A percentile compares a stretch with the other conserved stretches of the same genome.
phyloP scores from a whole-genome alignment of 2,329 filamentous ascomycete species.

The Cercospora janseana region DNA sequence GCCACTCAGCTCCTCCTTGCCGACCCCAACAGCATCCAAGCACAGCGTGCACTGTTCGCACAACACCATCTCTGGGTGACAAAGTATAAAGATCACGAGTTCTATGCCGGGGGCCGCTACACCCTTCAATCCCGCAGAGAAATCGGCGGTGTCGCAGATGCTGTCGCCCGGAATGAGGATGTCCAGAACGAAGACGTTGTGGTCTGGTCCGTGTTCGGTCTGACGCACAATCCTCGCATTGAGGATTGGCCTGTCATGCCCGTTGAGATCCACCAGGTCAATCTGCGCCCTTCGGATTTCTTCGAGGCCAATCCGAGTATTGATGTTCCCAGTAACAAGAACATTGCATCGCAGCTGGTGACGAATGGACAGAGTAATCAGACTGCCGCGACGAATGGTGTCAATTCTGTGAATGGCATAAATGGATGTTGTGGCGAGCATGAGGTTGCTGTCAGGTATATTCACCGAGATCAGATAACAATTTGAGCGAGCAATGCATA shows the following conservation, averaged over 20 bases:
- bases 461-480: too few relatives aligned
- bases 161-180: conserved; percentile 44
- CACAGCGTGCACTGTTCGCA: conserved; percentile 50
- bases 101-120: conserved; percentile 51
- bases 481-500: too few relatives aligned
- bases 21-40: conserved; percentile 45
- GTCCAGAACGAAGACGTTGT: conserved; percentile 50
- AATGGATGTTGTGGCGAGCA: conserved; percentile 1
- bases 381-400: background rate
- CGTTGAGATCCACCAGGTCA: conserved; percentile 49
- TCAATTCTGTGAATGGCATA: background rate
- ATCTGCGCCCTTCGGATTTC: conserved; percentile 54
- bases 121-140: conserved; percentile 50
- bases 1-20: conserved; percentile 53
- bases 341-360: conserved; percentile 18
- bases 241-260: conserved; percentile 55
- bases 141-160: conserved; percentile 47
- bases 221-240: conserved; percentile 53
- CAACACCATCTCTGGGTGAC: conserved; percentile 56
- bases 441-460: background rate
- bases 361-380: conserved; percentile 13
- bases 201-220: conserved; percentile 51
- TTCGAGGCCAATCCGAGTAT: conserved; percentile 54
- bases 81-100: conserved; percentile 52
- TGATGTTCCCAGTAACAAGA: conserved; percentile 46